Evolutionary conservation across 495 filamentous ascomycete species (phyloP).

Genomic region (Hypoxylon fragiforme): DNA sequence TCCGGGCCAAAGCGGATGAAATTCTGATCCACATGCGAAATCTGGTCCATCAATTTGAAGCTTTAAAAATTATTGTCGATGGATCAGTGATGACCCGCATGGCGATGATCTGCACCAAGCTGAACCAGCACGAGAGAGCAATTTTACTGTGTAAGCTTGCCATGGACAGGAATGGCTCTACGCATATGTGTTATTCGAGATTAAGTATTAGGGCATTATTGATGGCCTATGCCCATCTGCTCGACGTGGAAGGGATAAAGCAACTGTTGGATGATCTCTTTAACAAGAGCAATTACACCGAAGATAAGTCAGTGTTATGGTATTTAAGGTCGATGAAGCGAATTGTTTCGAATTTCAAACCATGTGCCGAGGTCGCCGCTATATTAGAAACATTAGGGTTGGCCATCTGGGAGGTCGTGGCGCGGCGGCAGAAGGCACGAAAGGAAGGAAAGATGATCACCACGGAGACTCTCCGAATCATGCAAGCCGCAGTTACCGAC

Average conservation of each 20-base stretch:
- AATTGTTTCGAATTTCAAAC: constrained; percentile 18
- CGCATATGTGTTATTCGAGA: constrained; percentile 39
- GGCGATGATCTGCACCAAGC: constrained; percentile 36
- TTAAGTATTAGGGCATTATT: constrained; percentile 47
- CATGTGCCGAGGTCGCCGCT: background rate
- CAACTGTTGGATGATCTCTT: constrained; percentile 36
- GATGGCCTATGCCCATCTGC: constrained; percentile 40
- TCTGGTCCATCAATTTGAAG: constrained; percentile 36
- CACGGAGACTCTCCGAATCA: constrained; percentile 19
- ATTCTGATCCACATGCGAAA: constrained; percentile 30
- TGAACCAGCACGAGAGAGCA: constrained; percentile 38
- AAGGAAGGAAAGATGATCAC: constrained; percentile 3
- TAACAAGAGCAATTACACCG: constrained; percentile 33
- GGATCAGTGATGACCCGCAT: constrained; percentile 43
- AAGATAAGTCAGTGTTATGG: constrained; percentile 31
- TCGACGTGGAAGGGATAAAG: constrained; percentile 40
- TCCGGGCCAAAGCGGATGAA: constrained; percentile 8
- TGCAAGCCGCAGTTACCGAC: constrained; percentile 12
- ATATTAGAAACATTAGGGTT: constrained; percentile 17
- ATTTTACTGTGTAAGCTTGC: constrained; percentile 43
- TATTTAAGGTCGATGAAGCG: constrained; percentile 40
- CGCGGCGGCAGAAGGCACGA: constrained; percentile 1
- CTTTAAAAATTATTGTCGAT: constrained; percentile 34
- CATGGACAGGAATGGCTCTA: constrained; percentile 26
- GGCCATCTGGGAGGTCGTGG: background rate